A percentile compares a stretch with the other conserved stretches of the same genome.
Conservation (phyloP, 2,329 filamentous ascomycete genomes). For the Hypomyces perniciosus region DNA sequence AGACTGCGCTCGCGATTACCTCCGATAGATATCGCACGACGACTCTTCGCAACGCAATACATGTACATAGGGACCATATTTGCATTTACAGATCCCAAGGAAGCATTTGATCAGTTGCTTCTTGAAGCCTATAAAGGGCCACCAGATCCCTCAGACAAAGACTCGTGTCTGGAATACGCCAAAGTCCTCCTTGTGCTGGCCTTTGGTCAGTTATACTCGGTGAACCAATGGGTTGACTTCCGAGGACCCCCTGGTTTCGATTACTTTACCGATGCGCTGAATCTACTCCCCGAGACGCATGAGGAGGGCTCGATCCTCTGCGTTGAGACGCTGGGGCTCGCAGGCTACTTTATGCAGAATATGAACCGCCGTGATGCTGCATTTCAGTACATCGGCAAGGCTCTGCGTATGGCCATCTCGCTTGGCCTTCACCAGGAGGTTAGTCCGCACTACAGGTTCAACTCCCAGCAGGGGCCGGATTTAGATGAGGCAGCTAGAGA, state of each 20-base stretch:
- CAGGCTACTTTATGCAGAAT: constrained; percentile 53
- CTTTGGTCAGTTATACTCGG: constrained; percentile 50
- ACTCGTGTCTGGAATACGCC: constrained; percentile 44
- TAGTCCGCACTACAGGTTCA: constrained; percentile 41
- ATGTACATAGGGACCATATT: constrained; percentile 54
- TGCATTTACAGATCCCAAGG: constrained; percentile 40
- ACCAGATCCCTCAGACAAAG: constrained; percentile 36
- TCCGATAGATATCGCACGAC: constrained; percentile 43
- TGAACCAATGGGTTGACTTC: constrained; percentile 49
- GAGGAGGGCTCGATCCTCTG: constrained; percentile 49
- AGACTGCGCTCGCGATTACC: constrained; percentile 34
- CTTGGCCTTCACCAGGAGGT: constrained; percentile 51
- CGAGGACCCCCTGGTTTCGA: constrained; percentile 50
- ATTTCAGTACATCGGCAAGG: constrained; percentile 48
- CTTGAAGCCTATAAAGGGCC: constrained; percentile 37
- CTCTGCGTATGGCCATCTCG: constrained; percentile 51
- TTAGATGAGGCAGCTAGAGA: constrained; percentile 39
- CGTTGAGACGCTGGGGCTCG: constrained; percentile 48
- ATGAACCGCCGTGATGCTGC: constrained; percentile 50
- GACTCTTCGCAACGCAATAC: constrained; percentile 47
- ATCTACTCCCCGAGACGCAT: constrained; percentile 48
- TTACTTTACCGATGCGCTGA: constrained; percentile 47
- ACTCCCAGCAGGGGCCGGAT: constrained; percentile 16
- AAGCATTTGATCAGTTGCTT: constrained; percentile 41
- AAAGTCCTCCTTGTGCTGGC: constrained; percentile 48